These are phyloP conservation scores for Botrytis sinoallii DNA, from an alignment of 2,329 filamentous ascomycete species.

Conservation along the genomic window DNA sequence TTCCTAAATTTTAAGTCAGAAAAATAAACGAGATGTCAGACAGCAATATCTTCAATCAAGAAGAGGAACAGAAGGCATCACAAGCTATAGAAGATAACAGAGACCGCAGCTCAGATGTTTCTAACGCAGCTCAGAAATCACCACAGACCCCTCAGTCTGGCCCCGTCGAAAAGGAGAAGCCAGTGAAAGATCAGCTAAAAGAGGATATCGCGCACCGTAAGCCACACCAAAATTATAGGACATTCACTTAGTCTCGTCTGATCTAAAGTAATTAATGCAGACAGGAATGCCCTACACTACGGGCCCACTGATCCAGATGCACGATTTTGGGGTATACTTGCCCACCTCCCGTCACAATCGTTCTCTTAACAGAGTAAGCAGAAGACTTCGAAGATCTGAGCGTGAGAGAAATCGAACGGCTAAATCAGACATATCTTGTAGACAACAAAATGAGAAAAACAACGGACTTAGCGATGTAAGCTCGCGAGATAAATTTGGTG, in stretches of 20 bases:
- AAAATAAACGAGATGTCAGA: not conserved
- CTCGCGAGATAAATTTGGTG: not conserved
- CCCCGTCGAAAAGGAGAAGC: not conserved
- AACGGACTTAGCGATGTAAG: not conserved
- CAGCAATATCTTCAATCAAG: not conserved
- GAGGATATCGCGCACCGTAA: not conserved
- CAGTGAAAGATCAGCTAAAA: not conserved
- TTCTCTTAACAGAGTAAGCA: not conserved
- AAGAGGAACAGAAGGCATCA: not conserved
- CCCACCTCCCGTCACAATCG: not conserved
- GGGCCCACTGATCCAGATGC: not conserved
- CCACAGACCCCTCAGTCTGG: not conserved
- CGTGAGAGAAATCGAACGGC: not conserved
- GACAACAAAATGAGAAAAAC: too few relatives aligned
- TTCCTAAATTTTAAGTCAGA: too few relatives aligned
- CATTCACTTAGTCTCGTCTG: too few relatives aligned
- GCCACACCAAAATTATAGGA: rapidly evolving
- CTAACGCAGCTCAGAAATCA: not conserved
- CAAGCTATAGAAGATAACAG: not conserved
- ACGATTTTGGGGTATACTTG: not conserved
- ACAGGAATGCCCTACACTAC: not conserved
- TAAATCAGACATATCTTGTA: rapidly evolving
- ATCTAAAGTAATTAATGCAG: not conserved
- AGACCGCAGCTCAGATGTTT: not conserved
- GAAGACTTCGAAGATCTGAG: not conserved